phyloP scores from a whole-genome alignment of 345 rosid genomes.

The Erucastrum elatum region DNA sequence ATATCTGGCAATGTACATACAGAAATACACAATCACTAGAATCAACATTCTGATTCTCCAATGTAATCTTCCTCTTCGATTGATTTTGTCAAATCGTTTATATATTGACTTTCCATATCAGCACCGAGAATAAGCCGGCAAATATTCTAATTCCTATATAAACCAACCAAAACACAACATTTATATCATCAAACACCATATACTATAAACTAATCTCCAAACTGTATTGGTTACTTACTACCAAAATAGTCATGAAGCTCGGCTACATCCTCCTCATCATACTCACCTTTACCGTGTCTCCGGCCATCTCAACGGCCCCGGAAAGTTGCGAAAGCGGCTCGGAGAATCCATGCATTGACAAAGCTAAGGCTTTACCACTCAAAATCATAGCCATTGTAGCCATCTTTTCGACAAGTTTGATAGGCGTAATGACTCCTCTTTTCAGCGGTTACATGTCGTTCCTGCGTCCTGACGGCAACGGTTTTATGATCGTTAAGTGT shows the following conservation, averaged over 20 bases:
- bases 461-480: slow-evolving; percentile 49
- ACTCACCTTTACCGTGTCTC: slow-evolving; percentile 25
- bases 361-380: slow-evolving; percentile 51
- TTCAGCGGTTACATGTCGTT: slow-evolving; percentile 55
- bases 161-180: slow-evolving; percentile 26
- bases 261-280: slow-evolving; percentile 26
- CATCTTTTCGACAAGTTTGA: slow-evolving; percentile 56
- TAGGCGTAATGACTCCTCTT: slow-evolving; percentile 64
- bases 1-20: slow-evolving; percentile 9
- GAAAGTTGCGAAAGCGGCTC: slow-evolving; percentile 30
- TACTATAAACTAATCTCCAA: background rate
- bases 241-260: slow-evolving; percentile 16
- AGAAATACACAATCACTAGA: slow-evolving; percentile 14
- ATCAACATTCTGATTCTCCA: slow-evolving; percentile 18
- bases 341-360: slow-evolving; percentile 44
- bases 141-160: slow-evolving; percentile 15
- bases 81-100: slow-evolving; percentile 1
- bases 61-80: slow-evolving; percentile 15
- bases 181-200: slow-evolving; percentile 11
- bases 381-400: slow-evolving; percentile 61
- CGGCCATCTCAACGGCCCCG: slow-evolving; percentile 20
- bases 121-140: slow-evolving; percentile 27
- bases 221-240: slow-evolving; percentile 23
- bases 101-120: slow-evolving; percentile 23
- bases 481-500: slow-evolving; percentile 59